Conservation (phyloP, 257 asterid species). For the Solanum verrucosum region DNA sequence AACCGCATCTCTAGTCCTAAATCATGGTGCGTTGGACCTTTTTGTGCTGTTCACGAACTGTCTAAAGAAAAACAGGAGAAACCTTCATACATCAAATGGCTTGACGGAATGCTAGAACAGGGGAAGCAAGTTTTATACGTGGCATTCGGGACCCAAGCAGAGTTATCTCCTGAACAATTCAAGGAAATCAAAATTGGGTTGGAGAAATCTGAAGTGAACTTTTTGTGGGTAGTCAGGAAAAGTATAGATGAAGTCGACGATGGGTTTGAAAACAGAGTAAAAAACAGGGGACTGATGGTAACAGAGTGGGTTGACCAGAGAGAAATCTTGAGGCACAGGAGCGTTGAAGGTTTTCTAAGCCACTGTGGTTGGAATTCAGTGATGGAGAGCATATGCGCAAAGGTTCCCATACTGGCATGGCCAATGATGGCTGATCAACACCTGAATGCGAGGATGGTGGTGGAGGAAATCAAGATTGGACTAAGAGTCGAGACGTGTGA, state of each 20-base stretch:
- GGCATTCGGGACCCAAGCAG: constrained; percentile 76
- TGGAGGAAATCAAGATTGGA: constrained; percentile 49
- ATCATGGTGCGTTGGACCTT: constrained; percentile 46
- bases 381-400: constrained; percentile 51
- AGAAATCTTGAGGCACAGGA: constrained; percentile 36
- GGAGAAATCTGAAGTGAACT: constrained; percentile 33
- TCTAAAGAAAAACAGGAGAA: background rate
- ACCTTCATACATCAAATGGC: constrained; percentile 48
- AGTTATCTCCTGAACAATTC: constrained; percentile 31
- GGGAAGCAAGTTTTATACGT: constrained; percentile 37
- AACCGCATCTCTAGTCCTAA: background rate
- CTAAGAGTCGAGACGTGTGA: constrained; percentile 26
- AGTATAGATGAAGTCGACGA: background rate
- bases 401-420: constrained; percentile 70
- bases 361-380: constrained; percentile 84
- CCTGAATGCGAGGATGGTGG: constrained; percentile 47
- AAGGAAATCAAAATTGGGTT: constrained; percentile 40
- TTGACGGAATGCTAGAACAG: constrained; percentile 24
- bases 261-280: constrained; percentile 17
- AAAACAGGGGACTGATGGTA: constrained; percentile 41
- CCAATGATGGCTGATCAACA: constrained; percentile 81
- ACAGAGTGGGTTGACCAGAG: constrained; percentile 67
- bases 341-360: constrained; percentile 48
- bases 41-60: constrained; percentile 25
- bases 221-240: constrained; percentile 48